These are phyloP conservation scores for Coemansia pectinata DNA, from an alignment of 192 early-diverging fungal species.

Conservation along the genomic window DNA sequence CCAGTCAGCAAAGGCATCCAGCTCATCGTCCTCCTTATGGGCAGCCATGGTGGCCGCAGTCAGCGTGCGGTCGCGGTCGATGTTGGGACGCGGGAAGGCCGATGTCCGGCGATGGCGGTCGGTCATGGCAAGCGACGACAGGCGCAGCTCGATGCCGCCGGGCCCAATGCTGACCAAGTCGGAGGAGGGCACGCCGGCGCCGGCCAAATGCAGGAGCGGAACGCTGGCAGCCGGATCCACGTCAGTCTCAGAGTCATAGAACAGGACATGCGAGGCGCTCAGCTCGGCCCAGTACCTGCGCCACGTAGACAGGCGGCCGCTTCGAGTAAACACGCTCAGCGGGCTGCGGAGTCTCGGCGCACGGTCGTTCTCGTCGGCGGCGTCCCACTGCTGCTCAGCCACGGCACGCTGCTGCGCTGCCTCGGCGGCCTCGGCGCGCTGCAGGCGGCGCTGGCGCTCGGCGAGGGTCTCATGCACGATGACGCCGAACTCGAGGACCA, in stretches of 20 bases:
- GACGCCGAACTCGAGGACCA: constrained; percentile 55
- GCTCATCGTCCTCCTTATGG: constrained; percentile 19
- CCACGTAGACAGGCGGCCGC: constrained; percentile 53
- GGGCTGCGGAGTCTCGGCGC: constrained; percentile 34
- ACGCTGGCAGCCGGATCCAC: constrained; percentile 33
- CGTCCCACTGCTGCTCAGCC: constrained; percentile 38
- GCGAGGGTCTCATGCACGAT: constrained; percentile 47
- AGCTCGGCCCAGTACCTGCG: constrained; percentile 55
- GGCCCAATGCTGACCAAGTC: constrained; percentile 53
- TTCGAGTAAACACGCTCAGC: constrained; percentile 51
- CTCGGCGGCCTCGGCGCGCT: constrained; percentile 7
- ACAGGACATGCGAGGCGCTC: constrained; percentile 32
- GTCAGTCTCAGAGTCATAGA: constrained; percentile 46
- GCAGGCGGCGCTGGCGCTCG: constrained; percentile 31
- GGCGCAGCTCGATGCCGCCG: constrained; percentile 45
- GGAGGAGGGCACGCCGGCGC: constrained; percentile 35
- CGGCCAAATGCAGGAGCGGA: constrained; percentile 46
- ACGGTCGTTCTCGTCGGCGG: constrained; percentile 33
- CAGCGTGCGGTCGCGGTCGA: constrained; percentile 14
- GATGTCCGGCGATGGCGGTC: constrained; percentile 55
- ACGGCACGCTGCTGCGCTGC: constrained; percentile 16
- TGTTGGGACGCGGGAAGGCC: constrained; percentile 37
- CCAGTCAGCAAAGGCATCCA: constrained; percentile 46
- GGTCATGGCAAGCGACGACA: constrained; percentile 55
- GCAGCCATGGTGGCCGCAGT: constrained; percentile 10